Conservation (phyloP, 2,329 filamentous ascomycete genomes). For the Pestalotiopsis sp. region DNA sequence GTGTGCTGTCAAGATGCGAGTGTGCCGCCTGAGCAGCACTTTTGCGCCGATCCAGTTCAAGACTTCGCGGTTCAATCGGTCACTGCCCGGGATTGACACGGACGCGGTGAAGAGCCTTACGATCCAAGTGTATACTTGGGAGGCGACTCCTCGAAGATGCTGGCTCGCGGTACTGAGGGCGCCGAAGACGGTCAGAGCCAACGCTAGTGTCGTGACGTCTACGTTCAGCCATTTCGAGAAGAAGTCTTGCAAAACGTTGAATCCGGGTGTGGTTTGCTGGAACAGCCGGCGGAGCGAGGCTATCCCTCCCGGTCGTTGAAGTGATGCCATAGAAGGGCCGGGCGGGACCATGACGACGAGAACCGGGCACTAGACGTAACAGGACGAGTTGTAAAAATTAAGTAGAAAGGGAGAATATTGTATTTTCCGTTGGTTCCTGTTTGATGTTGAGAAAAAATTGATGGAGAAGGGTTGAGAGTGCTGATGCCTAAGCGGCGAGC, state of each 20-base stretch:
- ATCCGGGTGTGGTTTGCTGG: constrained; percentile 28
- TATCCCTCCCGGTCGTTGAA: background rate
- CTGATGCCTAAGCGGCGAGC: too few relatives aligned
- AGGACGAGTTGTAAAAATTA: background rate
- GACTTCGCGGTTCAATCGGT: constrained; percentile 40
- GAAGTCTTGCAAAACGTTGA: constrained; percentile 33
- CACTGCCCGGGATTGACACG: constrained; percentile 38
- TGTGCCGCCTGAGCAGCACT: constrained; percentile 32
- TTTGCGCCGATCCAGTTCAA: constrained; percentile 41
- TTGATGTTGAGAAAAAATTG: too few relatives aligned
- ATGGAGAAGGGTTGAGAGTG: too few relatives aligned
- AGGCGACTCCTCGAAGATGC: constrained; percentile 30
- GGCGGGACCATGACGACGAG: background rate
- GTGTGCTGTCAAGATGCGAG: constrained; percentile 37
- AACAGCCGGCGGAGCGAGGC: constrained; percentile 8
- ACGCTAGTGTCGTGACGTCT: constrained; percentile 36
- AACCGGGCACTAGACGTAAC: background rate
- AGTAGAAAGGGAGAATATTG: too few relatives aligned
- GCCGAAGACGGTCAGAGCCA: constrained; percentile 36
- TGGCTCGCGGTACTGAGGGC: constrained; percentile 34
- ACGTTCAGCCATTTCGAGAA: constrained; percentile 37
- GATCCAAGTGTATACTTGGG: constrained; percentile 38
- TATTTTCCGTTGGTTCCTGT: too few relatives aligned
- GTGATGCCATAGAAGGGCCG: background rate
- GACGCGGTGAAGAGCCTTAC: constrained; percentile 40